Evolutionary conservation across 2,329 filamentous ascomycete genomes (phyloP).

Genomic region (Aureobasidium lini): DNA sequence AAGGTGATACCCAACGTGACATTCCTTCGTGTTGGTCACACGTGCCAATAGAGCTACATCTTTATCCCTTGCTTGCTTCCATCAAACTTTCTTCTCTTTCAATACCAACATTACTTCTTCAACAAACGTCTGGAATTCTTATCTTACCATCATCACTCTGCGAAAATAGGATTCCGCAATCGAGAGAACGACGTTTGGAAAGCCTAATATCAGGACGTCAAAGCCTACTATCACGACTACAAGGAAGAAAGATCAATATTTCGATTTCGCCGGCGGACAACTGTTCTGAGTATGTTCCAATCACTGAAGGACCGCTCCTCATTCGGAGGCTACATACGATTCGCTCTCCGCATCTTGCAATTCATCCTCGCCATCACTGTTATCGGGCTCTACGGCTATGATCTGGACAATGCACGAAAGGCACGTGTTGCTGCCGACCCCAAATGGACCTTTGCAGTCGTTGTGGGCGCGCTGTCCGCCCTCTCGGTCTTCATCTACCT

Average conservation of each 20-base stretch:
- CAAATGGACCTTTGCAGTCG: conserved; percentile 74
- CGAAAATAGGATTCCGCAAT: no score
- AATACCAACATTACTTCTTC: no score
- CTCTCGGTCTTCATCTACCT: conserved; percentile 56
- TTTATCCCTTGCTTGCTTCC: background rate
- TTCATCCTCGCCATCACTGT: conserved; percentile 70
- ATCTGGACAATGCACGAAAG: conserved; percentile 51
- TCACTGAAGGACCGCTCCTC: conserved; percentile 1
- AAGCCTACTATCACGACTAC: no score
- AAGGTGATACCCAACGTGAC: background rate
- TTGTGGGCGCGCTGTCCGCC: conserved; percentile 59
- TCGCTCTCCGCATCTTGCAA: conserved; percentile 63
- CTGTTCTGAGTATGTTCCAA: background rate
- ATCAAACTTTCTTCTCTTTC: no score
- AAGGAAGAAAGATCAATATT: no score
- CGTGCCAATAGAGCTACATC: no score
- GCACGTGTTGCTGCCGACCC: conserved; percentile 48
- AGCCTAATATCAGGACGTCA: no score
- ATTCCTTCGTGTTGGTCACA: background rate
- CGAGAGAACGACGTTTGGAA: no score
- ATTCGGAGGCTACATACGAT: conserved; percentile 36
- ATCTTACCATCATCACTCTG: no score
- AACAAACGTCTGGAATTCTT: no score
- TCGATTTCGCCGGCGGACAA: no score
- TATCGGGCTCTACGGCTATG: conserved; percentile 68